These are phyloP conservation scores for Trebouxia sp. DNA, from an alignment of 139 green algal genomes.

Conservation along the genomic window DNA sequence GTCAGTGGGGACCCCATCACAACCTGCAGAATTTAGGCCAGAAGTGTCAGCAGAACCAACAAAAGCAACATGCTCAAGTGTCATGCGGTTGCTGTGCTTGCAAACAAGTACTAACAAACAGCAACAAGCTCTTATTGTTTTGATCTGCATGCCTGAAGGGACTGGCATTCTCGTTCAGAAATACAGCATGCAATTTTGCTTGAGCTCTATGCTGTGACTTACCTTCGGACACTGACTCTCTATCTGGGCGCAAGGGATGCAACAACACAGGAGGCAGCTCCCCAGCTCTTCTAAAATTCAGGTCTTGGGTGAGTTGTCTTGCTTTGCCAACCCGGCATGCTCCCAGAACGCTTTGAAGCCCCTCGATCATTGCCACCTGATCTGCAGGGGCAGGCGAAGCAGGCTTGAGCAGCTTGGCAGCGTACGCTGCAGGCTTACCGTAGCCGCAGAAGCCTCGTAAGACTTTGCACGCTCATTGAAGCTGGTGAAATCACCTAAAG, in stretches of 20 bases:
- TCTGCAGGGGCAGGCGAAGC: background rate
- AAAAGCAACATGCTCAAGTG: too few relatives aligned
- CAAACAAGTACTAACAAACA: background rate
- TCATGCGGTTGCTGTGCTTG: background rate
- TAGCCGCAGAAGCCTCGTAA: background rate
- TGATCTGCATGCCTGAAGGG: background rate
- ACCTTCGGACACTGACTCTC: background rate
- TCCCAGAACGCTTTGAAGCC: background rate
- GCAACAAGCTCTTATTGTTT: background rate
- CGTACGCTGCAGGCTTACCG: background rate
- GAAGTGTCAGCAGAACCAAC: too few relatives aligned
- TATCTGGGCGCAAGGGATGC: background rate
- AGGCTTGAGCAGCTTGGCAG: background rate
- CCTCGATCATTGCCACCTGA: background rate
- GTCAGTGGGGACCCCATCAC: background rate
- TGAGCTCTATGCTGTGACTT: too few relatives aligned
- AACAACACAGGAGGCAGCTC: background rate
- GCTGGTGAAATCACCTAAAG: background rate
- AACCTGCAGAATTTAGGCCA: background rate
- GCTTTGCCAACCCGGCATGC: slow-evolving; percentile 10
- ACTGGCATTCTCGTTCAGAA: too few relatives aligned
- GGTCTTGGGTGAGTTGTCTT: background rate
- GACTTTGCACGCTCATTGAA: background rate
- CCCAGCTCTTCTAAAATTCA: slow-evolving; percentile 5
- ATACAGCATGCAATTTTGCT: too few relatives aligned